Conservation (phyloP, 805 yeast genomes). For the Torulaspora franciscae region DNA sequence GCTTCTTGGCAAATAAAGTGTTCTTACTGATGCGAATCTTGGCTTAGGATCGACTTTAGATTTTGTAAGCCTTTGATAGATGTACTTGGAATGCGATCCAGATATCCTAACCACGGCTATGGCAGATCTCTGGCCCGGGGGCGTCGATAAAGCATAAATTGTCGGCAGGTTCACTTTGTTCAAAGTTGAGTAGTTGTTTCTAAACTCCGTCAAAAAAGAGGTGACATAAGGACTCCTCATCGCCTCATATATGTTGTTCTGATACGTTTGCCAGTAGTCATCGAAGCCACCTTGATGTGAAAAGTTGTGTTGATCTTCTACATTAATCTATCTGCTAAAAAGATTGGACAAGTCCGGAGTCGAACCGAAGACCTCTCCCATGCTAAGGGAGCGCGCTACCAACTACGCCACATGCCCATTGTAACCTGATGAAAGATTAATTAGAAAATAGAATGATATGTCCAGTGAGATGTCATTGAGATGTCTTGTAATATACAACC, state of each 20-base stretch:
- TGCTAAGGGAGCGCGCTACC: slow-evolving; percentile 76
- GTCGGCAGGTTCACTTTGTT: slow-evolving; percentile 44
- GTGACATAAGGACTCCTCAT: neutral
- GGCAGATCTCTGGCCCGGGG: slow-evolving; percentile 68
- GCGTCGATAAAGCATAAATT: slow-evolving; percentile 85
- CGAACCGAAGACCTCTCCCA: slow-evolving; percentile 75
- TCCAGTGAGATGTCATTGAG: no score
- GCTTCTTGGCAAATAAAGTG: slow-evolving; percentile 43
- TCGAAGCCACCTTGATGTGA: no score
- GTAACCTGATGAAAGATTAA: no score
- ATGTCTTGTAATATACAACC: no score
- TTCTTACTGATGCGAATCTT: slow-evolving; percentile 54
- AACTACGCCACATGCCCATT: slow-evolving; percentile 71
- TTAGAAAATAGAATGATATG: no score
- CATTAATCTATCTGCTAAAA: slow-evolving; percentile 18
- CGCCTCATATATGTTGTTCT: neutral
- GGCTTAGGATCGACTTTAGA: slow-evolving; percentile 40
- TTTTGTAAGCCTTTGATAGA: slow-evolving; percentile 46
- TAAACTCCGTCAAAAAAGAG: neutral
- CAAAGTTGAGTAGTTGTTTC: slow-evolving; percentile 2
- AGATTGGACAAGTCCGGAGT: slow-evolving; percentile 67
- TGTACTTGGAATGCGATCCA: slow-evolving; percentile 54
- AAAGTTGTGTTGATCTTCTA: no score
- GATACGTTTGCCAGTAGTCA: neutral
- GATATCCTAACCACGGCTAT: slow-evolving; percentile 80